A percentile compares a stretch with the other conserved stretches of the same genome.
Evolutionary conservation across 441 rosid genomes (phyloP).

Genomic region (Populus hybrid): DNA sequence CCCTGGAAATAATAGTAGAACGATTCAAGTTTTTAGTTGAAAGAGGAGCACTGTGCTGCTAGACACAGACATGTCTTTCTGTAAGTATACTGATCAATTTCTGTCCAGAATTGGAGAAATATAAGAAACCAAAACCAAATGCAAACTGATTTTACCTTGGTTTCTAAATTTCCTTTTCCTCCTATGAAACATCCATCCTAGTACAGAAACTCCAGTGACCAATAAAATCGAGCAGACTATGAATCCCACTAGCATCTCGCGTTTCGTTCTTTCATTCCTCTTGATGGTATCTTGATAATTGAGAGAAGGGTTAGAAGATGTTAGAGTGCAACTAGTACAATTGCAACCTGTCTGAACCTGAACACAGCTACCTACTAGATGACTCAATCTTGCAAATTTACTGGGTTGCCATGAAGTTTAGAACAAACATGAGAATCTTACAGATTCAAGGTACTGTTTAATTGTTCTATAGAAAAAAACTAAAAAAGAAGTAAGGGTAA

Average conservation of each 20-base stretch:
- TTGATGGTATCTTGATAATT: slow-evolving; percentile 11
- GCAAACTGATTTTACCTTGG: slow-evolving; percentile 6
- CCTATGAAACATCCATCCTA: slow-evolving; percentile 2
- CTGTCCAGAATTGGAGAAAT: background rate
- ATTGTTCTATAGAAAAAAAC: too few species aligned
- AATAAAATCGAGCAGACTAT: slow-evolving; percentile 6
- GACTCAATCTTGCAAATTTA: background rate
- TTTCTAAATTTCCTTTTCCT: slow-evolving; percentile 10
- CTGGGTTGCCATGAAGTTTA: background rate
- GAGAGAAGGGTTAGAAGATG: background rate
- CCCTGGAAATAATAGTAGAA: slow-evolving; percentile 1
- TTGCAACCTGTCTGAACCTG: background rate
- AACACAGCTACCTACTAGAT: background rate
- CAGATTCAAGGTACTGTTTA: too few species aligned
- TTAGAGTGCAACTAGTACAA: background rate
- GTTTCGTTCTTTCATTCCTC: background rate
- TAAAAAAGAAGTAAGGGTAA: background rate
- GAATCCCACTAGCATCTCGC: slow-evolving; percentile 7
- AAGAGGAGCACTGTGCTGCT: background rate
- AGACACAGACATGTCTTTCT: background rate
- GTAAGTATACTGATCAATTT: background rate
- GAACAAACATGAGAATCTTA: background rate
- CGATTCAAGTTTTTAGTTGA: background rate
- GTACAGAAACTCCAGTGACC: slow-evolving; percentile 6
- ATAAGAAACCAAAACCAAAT: background rate